phyloP scores from a whole-genome alignment of 2,329 filamentous ascomycete species.

The Talaromyces islandicus region DNA sequence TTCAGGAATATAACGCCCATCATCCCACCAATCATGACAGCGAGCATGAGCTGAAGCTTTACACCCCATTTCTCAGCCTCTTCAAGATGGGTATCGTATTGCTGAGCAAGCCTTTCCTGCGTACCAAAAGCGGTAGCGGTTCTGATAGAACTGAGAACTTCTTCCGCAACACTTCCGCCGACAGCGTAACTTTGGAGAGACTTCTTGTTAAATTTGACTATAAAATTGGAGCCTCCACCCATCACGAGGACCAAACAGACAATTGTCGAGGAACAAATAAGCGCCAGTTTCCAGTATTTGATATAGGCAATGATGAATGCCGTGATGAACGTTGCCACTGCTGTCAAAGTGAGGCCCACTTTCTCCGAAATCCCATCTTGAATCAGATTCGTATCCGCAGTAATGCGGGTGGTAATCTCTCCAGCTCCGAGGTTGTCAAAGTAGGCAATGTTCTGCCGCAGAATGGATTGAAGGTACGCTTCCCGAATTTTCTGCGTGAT shows the following conservation, averaged over 20 bases:
- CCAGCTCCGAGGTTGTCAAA: conserved; percentile 29
- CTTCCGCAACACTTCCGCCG: conserved; percentile 84
- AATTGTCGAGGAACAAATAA: conserved; percentile 4
- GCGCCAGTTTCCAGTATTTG: conserved; percentile 37
- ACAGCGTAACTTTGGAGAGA: conserved; percentile 73
- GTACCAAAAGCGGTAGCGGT: conserved; percentile 91
- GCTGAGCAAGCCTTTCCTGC: conserved; percentile 79
- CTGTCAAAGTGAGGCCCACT: conserved; percentile 6
- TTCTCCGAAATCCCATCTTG: conserved; percentile 30
- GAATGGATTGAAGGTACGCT: conserved; percentile 48
- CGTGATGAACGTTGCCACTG: conserved; percentile 32
- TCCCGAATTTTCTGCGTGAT: conserved; percentile 53
- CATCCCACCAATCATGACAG: conserved; percentile 75
- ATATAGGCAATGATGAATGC: conserved; percentile 45
- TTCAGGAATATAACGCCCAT: conserved; percentile 80
- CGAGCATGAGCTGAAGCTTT: conserved; percentile 66
- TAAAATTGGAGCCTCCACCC: background rate
- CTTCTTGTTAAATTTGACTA: conserved; percentile 19
- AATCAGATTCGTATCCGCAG: conserved; percentile 42
- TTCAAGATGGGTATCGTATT: conserved; percentile 71
- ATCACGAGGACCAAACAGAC: background rate
- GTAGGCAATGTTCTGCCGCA: conserved; percentile 49
- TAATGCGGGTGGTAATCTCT: conserved; percentile 35
- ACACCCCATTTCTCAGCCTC: conserved; percentile 63
- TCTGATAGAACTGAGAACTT: conserved; percentile 87